Base-by-base conservation (phyloP, 495 filamentous ascomycete genomes). In the Podospora sp. region DNA sequence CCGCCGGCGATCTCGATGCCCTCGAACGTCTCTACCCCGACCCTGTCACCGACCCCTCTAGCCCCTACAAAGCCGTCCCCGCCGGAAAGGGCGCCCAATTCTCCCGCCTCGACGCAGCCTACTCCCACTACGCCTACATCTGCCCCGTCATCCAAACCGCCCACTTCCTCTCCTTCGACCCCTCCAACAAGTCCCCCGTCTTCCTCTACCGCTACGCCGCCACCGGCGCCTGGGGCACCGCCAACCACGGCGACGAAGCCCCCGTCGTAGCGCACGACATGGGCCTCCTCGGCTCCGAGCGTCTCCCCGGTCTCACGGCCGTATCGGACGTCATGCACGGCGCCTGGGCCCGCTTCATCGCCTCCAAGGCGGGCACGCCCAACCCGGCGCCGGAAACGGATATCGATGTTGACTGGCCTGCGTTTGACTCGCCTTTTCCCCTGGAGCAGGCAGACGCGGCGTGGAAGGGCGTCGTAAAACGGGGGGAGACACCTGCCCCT, bases 101-200 rank as follows among this genome's bases (percentile, higher is more conserved):
- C 70, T 81, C 81, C 49, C 80, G 89, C 8, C 78, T 88, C 11
- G 87, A 89, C 66, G 84, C 86, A 27, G 86, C 85, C 0, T 91
- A 90, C 63, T 83, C 79, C 0, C 87, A 91, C 68, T 91, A 90
- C 73, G 87, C 87, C 0, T 90, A 90, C 62, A 85, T 88, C 49
- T 87, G 85, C 33, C 88, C 88, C 0, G 87, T 90, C 0, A 78
- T 88, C 1, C 86, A 89, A 68, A 86, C 87, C 2, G 87, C 84
- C 3, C 76, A 84, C 29, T 83, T 84, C 33, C 79, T 84, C 0
- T 79, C 84, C 0, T 65, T 69, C 24, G 49, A 66, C 51, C 6
- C 24, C 18, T 7, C 40, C 0, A 46, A 18, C 21, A 62, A 61
- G 71, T 78, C 0, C 63, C 71, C 1, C 0, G 84, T 88, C 0